phyloP scores from a whole-genome alignment of 345 rosid species.

The Kandelia obovata region DNA sequence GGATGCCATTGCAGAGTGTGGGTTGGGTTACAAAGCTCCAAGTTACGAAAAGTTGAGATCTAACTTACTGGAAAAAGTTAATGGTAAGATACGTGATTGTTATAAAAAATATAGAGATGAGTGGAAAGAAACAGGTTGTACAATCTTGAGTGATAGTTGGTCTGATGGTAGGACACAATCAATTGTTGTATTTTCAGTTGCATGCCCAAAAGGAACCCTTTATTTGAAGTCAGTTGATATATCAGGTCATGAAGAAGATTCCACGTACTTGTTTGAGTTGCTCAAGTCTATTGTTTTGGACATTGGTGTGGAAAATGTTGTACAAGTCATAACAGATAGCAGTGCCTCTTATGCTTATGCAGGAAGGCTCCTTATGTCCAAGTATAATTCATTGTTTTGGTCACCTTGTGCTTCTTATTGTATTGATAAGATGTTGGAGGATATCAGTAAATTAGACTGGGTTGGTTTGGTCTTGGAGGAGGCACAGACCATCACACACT shows the following conservation, averaged over 20 bases:
- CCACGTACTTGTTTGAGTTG: constrained; percentile 26
- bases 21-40: constrained; percentile 26
- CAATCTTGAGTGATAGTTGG: constrained; percentile 26
- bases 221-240: constrained; percentile 29
- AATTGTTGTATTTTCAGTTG: constrained; percentile 17
- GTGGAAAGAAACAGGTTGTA: constrained; percentile 30
- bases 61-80: constrained; percentile 19
- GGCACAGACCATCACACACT: constrained; percentile 16
- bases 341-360: constrained; percentile 19
- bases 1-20: constrained; percentile 26
- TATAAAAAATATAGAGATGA: constrained; percentile 24
- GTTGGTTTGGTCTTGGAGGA: constrained; percentile 20
- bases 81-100: constrained; percentile 18
- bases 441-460: constrained; percentile 25
- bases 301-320: constrained; percentile 24
- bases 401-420: constrained; percentile 29
- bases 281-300: constrained; percentile 26
- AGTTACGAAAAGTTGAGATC: constrained; percentile 25
- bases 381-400: constrained; percentile 29
- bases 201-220: constrained; percentile 25
- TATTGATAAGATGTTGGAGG: constrained; percentile 30
- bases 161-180: constrained; percentile 21
- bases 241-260: constrained; percentile 29
- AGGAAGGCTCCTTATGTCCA: constrained; percentile 29
- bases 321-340: constrained; percentile 24